phyloP scores from a whole-genome alignment of 306 rosid genomes.

The Leucaena leucocephala region DNA sequence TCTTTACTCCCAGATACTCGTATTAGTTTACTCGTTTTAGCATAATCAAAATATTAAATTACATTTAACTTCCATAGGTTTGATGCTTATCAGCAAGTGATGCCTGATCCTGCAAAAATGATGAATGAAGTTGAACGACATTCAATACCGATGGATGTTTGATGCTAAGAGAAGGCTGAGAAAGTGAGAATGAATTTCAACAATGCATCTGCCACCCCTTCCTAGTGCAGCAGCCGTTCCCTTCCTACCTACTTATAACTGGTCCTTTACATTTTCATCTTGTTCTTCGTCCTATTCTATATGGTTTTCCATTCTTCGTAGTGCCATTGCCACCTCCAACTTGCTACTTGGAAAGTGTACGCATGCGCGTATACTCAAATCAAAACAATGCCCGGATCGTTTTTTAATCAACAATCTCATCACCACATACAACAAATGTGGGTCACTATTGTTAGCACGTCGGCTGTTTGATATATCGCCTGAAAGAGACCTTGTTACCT shows the following conservation, averaged over 20 bases:
- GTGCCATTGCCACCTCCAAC: slow-evolving; percentile 1
- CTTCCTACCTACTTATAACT: background rate
- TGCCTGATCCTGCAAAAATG: too few relatives aligned
- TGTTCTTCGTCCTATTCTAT: background rate
- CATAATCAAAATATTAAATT: too few relatives aligned
- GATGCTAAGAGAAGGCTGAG: background rate
- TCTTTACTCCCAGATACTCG: too few relatives aligned
- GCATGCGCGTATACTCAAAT: background rate
- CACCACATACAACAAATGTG: background rate
- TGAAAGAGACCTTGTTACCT: slow-evolving; percentile 3
- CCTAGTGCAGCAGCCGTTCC: background rate
- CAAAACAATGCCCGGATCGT: background rate
- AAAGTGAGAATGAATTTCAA: background rate
- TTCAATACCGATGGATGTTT: background rate
- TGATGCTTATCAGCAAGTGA: too few relatives aligned
- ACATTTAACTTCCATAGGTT: too few relatives aligned
- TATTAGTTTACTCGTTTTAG: too few relatives aligned
- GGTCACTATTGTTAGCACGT: background rate
- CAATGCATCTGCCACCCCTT: background rate
- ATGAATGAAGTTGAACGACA: too few relatives aligned
- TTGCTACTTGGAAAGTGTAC: slow-evolving; percentile 1
- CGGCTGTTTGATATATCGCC: slow-evolving; percentile 1
- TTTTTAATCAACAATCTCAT: slow-evolving; percentile 2
- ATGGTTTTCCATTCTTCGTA: slow-evolving; percentile 1
- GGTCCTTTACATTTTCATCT: background rate